phyloP scores from a whole-genome alignment of 2,329 filamentous ascomycete genomes.

The Botrytis deweyae region DNA sequence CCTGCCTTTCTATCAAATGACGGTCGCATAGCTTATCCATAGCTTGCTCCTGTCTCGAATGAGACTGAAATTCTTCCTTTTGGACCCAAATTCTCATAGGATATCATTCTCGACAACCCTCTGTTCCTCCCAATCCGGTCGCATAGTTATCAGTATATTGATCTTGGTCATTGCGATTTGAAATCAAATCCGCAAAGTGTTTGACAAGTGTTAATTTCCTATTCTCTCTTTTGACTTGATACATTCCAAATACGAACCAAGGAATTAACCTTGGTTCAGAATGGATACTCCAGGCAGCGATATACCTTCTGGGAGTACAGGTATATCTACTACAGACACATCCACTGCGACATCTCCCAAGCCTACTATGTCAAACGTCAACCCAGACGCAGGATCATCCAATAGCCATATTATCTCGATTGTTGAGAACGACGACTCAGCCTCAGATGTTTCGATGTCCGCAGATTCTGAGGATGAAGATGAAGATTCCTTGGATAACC shows the following conservation, averaged over 20 bases:
- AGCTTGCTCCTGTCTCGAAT: conserved; percentile 17
- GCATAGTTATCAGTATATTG: conserved; percentile 23
- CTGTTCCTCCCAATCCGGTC: conserved; percentile 14
- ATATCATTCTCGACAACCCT: conserved; percentile 11
- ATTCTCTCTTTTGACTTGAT: conserved; percentile 27
- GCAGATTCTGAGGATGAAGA: conserved; percentile 40
- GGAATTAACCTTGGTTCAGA: conserved; percentile 17
- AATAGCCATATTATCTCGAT: conserved; percentile 24
- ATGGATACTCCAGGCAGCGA: conserved; percentile 36
- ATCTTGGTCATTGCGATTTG: conserved; percentile 34
- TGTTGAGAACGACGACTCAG: conserved; percentile 35
- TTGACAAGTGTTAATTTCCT: conserved; percentile 32
- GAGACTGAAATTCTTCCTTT: conserved; percentile 8
- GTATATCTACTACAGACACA: conserved; percentile 34
- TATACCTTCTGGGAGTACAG: conserved; percentile 33
- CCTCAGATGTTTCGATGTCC: conserved; percentile 42
- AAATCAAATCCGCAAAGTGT: conserved; percentile 31
- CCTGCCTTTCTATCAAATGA: conserved; percentile 16
- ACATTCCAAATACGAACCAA: conserved; percentile 18
- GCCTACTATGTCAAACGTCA: conserved; percentile 24
- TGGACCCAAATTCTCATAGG: neutral
- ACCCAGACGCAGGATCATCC: conserved; percentile 19
- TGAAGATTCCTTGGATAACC: conserved; percentile 20
- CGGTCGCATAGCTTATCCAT: conserved; percentile 16
- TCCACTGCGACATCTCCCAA: conserved; percentile 24